Percentiles rank a stretch among this genome's conserved stretches.
Conservation (phyloP, 768 basidiomycete genomes). For the Suillus subalutaceus region DNA sequence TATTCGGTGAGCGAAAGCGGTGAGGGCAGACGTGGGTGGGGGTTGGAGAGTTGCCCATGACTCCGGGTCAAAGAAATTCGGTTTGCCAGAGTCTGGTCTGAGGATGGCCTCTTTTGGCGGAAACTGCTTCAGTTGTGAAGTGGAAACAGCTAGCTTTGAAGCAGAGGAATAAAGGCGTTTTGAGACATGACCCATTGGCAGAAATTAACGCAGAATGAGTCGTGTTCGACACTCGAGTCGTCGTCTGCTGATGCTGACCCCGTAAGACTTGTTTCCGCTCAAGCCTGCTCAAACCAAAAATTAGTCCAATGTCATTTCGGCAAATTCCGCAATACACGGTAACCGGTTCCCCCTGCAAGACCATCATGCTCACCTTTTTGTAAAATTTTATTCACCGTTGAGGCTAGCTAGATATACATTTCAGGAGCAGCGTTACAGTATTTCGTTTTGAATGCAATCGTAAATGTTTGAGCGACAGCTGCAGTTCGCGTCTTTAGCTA, state of each 20-base stretch:
- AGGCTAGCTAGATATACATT: neutral
- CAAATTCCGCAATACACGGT: slow-evolving; percentile 35
- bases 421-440: neutral
- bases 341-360: neutral
- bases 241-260: slow-evolving; percentile 12
- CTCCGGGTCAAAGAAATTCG: slow-evolving; percentile 60
- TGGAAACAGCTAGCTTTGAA: slow-evolving; percentile 56
- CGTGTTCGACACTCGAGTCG: slow-evolving; percentile 13
- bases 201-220: slow-evolving; percentile 6
- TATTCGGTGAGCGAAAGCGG: slow-evolving; percentile 76
- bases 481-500: neutral
- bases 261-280: slow-evolving; percentile 13
- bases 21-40: slow-evolving; percentile 68
- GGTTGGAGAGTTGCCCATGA: slow-evolving; percentile 74
- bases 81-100: slow-evolving; percentile 33
- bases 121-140: slow-evolving; percentile 55
- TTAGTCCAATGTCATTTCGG: slow-evolving; percentile 33
- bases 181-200: slow-evolving; percentile 61
- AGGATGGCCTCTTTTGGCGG: slow-evolving; percentile 61
- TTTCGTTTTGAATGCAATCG: neutral
- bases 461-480: neutral
- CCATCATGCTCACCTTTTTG: neutral
- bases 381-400: neutral
- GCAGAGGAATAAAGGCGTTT: slow-evolving; percentile 54
- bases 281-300: slow-evolving; percentile 22